phyloP scores from a whole-genome alignment of 495 filamentous ascomycete species.

The Darksidea phi region DNA sequence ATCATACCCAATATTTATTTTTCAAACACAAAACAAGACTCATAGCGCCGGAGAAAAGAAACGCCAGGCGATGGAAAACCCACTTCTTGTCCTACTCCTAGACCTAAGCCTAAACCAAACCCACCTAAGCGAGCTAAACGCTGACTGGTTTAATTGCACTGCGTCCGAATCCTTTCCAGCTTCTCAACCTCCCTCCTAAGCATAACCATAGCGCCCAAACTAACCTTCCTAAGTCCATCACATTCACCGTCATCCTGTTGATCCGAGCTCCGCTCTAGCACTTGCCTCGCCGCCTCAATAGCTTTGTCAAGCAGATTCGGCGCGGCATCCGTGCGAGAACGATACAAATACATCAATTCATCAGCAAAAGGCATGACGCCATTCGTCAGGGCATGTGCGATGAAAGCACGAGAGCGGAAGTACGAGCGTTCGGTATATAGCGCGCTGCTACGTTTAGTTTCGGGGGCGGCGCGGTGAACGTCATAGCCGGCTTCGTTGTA shows the following conservation, averaged over 20 bases:
- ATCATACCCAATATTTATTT: too few relatives aligned
- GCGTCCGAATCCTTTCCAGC: conserved; percentile 39
- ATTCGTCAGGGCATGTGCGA: conserved; percentile 50
- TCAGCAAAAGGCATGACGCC: conserved; percentile 49
- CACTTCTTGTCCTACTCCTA: too few relatives aligned
- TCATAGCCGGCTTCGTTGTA: conserved; percentile 65
- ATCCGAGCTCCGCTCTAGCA: conserved; percentile 37
- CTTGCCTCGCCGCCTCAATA: conserved; percentile 41
- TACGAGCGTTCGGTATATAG: conserved; percentile 59
- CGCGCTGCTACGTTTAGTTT: conserved; percentile 48
- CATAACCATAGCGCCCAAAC: conserved; percentile 46
- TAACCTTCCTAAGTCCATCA: conserved; percentile 40
- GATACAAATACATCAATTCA: conserved; percentile 54
- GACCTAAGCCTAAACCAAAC: too few relatives aligned
- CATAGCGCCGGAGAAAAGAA: too few relatives aligned
- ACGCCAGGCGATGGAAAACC: too few relatives aligned
- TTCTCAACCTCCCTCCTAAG: conserved; percentile 44
- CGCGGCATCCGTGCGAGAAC: conserved; percentile 22
- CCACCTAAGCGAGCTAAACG: too few relatives aligned
- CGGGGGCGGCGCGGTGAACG: conserved; percentile 45
- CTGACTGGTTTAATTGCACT: too few relatives aligned
- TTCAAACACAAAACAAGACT: too few relatives aligned
- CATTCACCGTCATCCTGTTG: conserved; percentile 13
- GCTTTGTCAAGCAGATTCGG: conserved; percentile 46
- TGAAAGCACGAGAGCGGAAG: conserved; percentile 54